These are phyloP conservation scores for Beauveria pseudobassiana DNA, from an alignment of 2,329 filamentous ascomycete genomes.

Conservation along the genomic window DNA sequence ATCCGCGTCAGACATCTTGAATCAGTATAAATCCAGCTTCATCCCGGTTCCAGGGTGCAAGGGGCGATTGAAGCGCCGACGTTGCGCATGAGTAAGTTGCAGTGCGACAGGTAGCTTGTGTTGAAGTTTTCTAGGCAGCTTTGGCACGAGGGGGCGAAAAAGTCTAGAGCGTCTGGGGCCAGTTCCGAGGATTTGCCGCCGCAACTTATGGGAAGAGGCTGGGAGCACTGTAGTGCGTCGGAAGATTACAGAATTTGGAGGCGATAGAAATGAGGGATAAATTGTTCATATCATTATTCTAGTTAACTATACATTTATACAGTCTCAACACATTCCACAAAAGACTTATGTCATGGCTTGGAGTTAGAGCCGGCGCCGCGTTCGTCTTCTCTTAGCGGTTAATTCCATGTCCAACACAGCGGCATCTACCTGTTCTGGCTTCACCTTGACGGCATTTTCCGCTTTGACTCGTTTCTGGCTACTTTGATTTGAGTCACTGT, in stretches of 20 bases:
- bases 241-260: neutral
- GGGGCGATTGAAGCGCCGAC: conserved; percentile 25
- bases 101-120: conserved; percentile 22
- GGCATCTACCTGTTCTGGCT: neutral
- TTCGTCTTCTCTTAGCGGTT: conserved; percentile 7
- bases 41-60: conserved; percentile 36
- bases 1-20: conserved; percentile 67
- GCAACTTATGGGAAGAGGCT: neutral
- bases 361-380: neutral
- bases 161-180: conserved; percentile 11
- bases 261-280: neutral
- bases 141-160: conserved; percentile 25
- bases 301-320: neutral
- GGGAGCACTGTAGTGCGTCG: neutral
- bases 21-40: conserved; percentile 28
- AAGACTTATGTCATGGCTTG: neutral
- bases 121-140: conserved; percentile 18
- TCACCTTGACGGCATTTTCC: conserved; percentile 2
- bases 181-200: conserved; percentile 7
- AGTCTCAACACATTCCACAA: neutral
- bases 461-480: conserved; percentile 18
- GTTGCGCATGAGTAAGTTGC: conserved; percentile 28
- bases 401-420: conserved; percentile 13
- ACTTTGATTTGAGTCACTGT: conserved; percentile 12
- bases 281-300: too few relatives aligned